A percentile compares a stretch with the other conserved stretches of the same genome.
These are phyloP conservation scores for Chaetomium sp. DNA, from an alignment of 2,329 filamentous ascomycete genomes.

Conservation along the genomic window DNA sequence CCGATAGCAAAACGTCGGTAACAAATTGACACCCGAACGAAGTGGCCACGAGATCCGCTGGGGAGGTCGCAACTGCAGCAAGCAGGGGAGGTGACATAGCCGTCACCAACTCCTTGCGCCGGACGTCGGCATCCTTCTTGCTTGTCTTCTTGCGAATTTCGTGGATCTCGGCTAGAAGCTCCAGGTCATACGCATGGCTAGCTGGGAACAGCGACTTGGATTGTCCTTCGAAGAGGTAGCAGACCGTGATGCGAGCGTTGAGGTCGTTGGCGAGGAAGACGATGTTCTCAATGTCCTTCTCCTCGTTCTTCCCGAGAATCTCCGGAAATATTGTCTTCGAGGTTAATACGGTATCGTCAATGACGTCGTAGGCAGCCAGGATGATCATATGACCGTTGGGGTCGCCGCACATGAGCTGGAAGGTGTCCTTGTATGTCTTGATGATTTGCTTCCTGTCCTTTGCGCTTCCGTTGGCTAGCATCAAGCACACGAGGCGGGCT, in stretches of 20 bases:
- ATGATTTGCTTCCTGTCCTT: conserved; percentile 92
- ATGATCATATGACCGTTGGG: conserved; percentile 77
- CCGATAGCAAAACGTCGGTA: conserved; percentile 76
- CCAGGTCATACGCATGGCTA: conserved; percentile 65
- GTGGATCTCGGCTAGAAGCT: conserved; percentile 75
- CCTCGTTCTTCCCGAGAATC: conserved; percentile 71
- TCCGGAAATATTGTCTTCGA: conserved; percentile 86
- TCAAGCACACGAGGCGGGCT: conserved; percentile 75
- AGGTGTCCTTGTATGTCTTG: conserved; percentile 83
- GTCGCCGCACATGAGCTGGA: conserved; percentile 83
- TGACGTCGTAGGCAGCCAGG: conserved; percentile 82
- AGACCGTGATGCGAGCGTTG: conserved; percentile 66
- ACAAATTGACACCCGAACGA: conserved; percentile 88
- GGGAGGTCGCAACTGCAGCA: conserved; percentile 68
- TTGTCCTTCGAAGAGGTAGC: conserved; percentile 79
- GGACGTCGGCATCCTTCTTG: conserved; percentile 82
- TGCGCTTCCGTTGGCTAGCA: conserved; percentile 80
- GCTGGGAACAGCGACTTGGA: conserved; percentile 62
- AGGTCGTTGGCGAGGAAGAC: conserved; percentile 66
- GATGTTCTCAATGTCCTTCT: conserved; percentile 65
- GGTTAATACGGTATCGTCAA: conserved; percentile 90
- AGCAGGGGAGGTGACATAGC: conserved; percentile 75
- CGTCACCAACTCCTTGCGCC: conserved; percentile 75
- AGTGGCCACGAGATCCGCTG: conserved; percentile 69
- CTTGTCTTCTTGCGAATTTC: conserved; percentile 80